Evolutionary conservation across 257 asterid species (phyloP).

Genomic region (Solanum appendiculatum): DNA sequence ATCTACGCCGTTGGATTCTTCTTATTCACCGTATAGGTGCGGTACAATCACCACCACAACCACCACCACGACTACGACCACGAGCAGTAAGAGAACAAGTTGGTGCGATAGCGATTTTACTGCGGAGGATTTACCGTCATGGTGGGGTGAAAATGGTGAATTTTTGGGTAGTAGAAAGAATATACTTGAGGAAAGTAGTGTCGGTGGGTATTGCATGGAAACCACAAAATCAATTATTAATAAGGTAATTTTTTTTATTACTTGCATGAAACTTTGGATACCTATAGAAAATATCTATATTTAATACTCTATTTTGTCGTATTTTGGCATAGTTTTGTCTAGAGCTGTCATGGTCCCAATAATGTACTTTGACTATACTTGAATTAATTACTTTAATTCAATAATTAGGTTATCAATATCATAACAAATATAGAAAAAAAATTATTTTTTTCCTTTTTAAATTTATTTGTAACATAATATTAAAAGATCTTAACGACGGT

Average conservation of each 20-base stretch:
- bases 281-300: not conserved
- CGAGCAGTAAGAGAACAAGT: constrained; percentile 38
- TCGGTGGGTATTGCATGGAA: constrained; percentile 5
- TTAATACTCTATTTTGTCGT: not conserved
- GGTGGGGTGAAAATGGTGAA: constrained; percentile 26
- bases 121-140: constrained; percentile 39
- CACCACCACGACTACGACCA: not conserved
- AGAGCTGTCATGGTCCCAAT: not conserved
- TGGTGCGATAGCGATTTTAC: constrained; percentile 69
- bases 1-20: constrained; percentile 12
- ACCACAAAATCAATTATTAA: not conserved
- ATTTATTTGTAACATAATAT: no score
- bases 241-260: not conserved
- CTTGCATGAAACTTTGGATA: not conserved
- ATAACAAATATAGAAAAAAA: not conserved
- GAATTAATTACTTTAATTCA: not conserved
- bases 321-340: not conserved
- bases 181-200: not conserved
- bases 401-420: not conserved
- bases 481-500: not conserved
- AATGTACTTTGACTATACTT: not conserved
- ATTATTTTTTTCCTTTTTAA: not conserved
- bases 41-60: constrained; percentile 3
- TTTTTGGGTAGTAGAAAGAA: constrained; percentile 7
- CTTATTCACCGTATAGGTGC: constrained; percentile 18